Evolutionary conservation across 1,284 basidiomycete species (phyloP), one percentile per base, ranked within the genome.

Genomic region (Kalmanozyma brasiliensis): DNA sequence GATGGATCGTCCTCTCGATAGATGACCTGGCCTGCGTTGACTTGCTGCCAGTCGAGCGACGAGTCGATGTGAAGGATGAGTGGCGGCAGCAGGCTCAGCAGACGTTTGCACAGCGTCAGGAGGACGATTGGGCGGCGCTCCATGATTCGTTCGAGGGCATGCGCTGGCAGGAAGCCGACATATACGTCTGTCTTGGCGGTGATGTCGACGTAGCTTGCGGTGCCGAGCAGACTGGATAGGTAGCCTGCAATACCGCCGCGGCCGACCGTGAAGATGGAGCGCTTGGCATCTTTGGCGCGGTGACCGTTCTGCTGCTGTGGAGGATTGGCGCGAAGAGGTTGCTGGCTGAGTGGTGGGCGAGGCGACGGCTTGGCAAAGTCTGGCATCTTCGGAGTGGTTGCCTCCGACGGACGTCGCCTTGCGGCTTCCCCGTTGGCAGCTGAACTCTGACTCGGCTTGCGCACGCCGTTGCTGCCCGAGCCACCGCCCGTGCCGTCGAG

Each of bases 31-130:
- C 96, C 93, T 0, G 94, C 94, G 69, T 90, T 89, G 4, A 96
- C 92, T 82, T 98, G 94, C 87, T 94, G 91, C 95, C 95, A 98
- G 80, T 99, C 95, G 60, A 99, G 86, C 0, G 94, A 94, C 1
- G 94, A 91, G 82, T 99, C 95, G 62, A 99, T 96, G 79, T 98
- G 95, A 13, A 98, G 85, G 9, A 99, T 94, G 22, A 98, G 86
- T 5, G 96, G 94, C 2, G 94, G 96, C 1, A 99, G 85, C 57
- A 99, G 84, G 2, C 94, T 96, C 38, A 98, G 91, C 22, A 99
- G 84, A 11, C 95, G 89, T 82, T 98, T 98, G 0, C 94, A 94
- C n/a, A 98, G 86, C 0, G 95, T 98, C 16, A 99, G 85, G 14
- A 98, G 86, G 2, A 98, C 95, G 55, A 98, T 96, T 0, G 95